Conservation (phyloP, 2,329 filamentous ascomycete species). For the Fusarium agapanthi region DNA sequence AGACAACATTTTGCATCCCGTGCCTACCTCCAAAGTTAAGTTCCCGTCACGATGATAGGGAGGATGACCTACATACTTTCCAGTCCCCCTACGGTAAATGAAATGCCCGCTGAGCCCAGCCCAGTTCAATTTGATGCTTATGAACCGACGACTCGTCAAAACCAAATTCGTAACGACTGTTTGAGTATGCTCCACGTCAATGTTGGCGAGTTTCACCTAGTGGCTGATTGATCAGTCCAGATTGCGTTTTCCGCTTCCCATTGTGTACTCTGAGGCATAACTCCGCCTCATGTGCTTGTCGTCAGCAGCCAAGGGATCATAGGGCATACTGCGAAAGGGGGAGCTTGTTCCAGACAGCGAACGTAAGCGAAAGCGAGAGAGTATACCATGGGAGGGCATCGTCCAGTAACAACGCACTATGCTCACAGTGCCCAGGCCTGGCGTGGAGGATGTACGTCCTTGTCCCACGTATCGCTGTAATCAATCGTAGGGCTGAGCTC, state of each 20-base stretch:
- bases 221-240: constrained; percentile 19
- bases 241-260: constrained; percentile 24
- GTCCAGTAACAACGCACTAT: constrained; percentile 15
- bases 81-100: background rate
- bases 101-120: background rate
- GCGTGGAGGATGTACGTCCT: constrained; percentile 15
- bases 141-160: background rate
- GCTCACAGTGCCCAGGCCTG: background rate
- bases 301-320: constrained; percentile 7
- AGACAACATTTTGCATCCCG: constrained; percentile 33
- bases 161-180: constrained; percentile 3
- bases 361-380: constrained; percentile 16
- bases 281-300: constrained; percentile 31
- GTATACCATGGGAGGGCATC: background rate
- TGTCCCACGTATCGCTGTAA: constrained; percentile 15
- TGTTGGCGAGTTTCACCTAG: constrained; percentile 2
- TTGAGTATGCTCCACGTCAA: constrained; percentile 6
- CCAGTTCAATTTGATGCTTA: background rate
- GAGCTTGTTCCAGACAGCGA: background rate
- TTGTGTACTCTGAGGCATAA: background rate
- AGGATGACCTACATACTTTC: constrained; percentile 19
- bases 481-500: constrained; percentile 36
- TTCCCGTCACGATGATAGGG: constrained; percentile 31
- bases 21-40: constrained; percentile 18
- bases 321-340: constrained; percentile 5